A percentile compares a stretch with the other conserved stretches of the same genome.
Conservation (phyloP, 257 asterid species). For the Lavandula angustifolia region DNA sequence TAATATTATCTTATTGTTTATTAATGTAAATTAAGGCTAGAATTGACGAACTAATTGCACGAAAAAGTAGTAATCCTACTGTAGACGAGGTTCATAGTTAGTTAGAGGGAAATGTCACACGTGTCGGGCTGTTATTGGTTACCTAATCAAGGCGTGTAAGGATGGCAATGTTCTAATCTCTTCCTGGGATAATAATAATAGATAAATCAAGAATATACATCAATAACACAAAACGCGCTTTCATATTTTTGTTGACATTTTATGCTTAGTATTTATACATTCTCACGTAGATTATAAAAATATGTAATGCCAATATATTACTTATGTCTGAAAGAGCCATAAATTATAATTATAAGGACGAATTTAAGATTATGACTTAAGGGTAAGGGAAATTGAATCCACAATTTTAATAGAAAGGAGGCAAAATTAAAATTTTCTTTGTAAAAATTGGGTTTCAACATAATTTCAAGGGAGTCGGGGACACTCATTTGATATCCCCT, state of each 20-base stretch:
- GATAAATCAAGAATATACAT: neutral
- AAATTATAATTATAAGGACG: too few relatives aligned
- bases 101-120: conserved; percentile 6
- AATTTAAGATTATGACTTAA: too few relatives aligned
- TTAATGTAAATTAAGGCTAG: too few relatives aligned
- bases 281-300: too few relatives aligned
- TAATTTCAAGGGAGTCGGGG: too few relatives aligned
- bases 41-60: neutral
- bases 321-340: too few relatives aligned
- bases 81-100: neutral
- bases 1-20: neutral
- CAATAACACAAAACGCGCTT: neutral
- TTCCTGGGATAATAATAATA: neutral
- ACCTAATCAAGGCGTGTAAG: neutral
- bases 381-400: too few relatives aligned
- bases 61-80: conserved; percentile 7
- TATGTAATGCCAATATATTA: too few relatives aligned
- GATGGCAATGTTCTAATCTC: neutral
- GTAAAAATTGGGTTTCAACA: too few relatives aligned
- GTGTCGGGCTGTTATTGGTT: conserved; percentile 19
- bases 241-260: neutral
- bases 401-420: too few relatives aligned
- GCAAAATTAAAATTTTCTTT: too few relatives aligned
- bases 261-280: conserved; percentile 15
- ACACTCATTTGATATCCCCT: too few relatives aligned